phyloP scores from a whole-genome alignment of 371 early-diverging fungal species.

The Caulochytrium protostelioides region DNA sequence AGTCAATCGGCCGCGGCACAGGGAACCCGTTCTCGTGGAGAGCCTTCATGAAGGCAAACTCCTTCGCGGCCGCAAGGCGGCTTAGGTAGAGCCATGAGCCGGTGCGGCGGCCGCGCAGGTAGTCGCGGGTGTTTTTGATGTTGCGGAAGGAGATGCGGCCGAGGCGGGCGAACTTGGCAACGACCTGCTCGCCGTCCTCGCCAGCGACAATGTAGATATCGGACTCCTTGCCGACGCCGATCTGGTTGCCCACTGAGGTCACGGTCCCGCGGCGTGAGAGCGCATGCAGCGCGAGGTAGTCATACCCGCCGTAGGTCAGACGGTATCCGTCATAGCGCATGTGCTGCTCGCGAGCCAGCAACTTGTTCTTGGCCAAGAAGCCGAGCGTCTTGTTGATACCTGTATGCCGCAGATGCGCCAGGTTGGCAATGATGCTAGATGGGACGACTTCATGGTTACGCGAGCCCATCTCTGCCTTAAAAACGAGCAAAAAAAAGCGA shows the following conservation, averaged over 20 bases:
- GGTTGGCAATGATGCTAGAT: constrained; percentile 58
- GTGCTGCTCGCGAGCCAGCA: constrained; percentile 68
- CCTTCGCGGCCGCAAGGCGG: constrained; percentile 84
- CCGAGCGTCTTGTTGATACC: constrained; percentile 61
- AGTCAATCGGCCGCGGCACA: constrained; percentile 82
- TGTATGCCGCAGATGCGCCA: constrained; percentile 68
- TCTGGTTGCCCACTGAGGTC: constrained; percentile 90
- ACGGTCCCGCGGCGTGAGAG: constrained; percentile 72
- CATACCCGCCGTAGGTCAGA: constrained; percentile 96
- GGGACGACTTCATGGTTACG: constrained; percentile 96
- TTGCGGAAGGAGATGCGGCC: constrained; percentile 94
- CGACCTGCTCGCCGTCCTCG: constrained; percentile 61
- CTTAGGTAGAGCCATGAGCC: constrained; percentile 97
- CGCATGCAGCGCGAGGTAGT: constrained; percentile 92
- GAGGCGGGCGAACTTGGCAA: constrained; percentile 39
- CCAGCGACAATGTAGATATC: constrained; percentile 91
- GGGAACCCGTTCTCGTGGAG: constrained; percentile 82
- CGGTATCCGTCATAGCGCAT: constrained; percentile 89
- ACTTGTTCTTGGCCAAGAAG: constrained; percentile 63
- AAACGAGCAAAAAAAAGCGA: neutral
- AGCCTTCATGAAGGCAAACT: constrained; percentile 89
- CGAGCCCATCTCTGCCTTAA: constrained; percentile 89
- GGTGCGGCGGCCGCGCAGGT: constrained; percentile 67
- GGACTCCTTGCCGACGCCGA: constrained; percentile 99
- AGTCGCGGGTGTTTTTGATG: constrained; percentile 95